phyloP scores from a whole-genome alignment of 768 basidiomycete genomes.

The Boletus vermiculosoides region DNA sequence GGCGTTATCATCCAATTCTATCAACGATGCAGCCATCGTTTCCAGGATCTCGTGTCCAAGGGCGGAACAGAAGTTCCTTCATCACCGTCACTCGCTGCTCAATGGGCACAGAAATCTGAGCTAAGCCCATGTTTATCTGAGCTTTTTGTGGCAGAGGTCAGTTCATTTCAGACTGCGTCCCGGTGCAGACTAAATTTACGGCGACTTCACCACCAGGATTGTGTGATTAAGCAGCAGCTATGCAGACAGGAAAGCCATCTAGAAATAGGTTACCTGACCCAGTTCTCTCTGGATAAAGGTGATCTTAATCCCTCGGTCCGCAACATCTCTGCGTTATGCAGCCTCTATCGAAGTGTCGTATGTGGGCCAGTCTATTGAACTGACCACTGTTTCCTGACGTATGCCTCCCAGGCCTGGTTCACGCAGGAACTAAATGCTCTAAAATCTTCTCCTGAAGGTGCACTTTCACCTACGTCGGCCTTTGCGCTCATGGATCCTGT shows the following conservation, averaged over 20 bases:
- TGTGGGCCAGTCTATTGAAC: slow-evolving; percentile 28
- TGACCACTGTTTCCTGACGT: slow-evolving; percentile 9
- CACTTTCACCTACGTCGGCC: slow-evolving; percentile 50
- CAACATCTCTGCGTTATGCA: slow-evolving; percentile 72
- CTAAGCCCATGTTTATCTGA: slow-evolving; percentile 72
- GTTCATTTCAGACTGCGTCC: slow-evolving; percentile 22
- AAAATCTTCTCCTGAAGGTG: slow-evolving; percentile 54
- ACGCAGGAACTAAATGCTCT: slow-evolving; percentile 65
- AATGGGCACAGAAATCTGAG: slow-evolving; percentile 86
- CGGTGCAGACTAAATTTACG: slow-evolving; percentile 1
- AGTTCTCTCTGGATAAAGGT: slow-evolving; percentile 49
- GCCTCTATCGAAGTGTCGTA: slow-evolving; percentile 85
- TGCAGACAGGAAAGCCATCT: slow-evolving; percentile 77
- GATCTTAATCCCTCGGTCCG: slow-evolving; percentile 72
- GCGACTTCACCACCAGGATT: slow-evolving; percentile 34
- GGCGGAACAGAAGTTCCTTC: slow-evolving; percentile 40
- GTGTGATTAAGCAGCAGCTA: slow-evolving; percentile 49
- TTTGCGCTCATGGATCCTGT: slow-evolving; percentile 46
- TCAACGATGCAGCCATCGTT: slow-evolving; percentile 87
- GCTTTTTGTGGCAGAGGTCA: slow-evolving; percentile 52
- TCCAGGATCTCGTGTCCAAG: slow-evolving; percentile 65
- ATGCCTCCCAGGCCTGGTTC: slow-evolving; percentile 73
- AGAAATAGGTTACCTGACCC: slow-evolving; percentile 65
- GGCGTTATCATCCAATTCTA: slow-evolving; percentile 96
- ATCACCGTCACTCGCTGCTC: slow-evolving; percentile 56